Conservation (phyloP, 2,329 filamentous ascomycete genomes). For the Blumeria hordei region DNA sequence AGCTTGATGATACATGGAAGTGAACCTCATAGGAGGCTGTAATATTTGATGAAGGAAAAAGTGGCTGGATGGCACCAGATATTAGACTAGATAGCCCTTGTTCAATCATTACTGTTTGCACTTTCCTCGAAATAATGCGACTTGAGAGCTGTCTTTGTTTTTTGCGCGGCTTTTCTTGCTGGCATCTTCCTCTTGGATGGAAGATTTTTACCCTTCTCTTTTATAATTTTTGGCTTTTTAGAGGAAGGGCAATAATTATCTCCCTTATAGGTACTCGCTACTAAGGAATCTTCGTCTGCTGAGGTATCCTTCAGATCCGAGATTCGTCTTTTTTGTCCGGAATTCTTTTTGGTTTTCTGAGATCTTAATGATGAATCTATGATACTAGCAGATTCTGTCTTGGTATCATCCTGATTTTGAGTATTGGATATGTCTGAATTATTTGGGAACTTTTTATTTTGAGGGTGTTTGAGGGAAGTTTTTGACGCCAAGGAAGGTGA, state of each 20-base stretch:
- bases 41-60: too few species aligned
- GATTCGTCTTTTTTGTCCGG: constrained; percentile 1
- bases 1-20: too few species aligned
- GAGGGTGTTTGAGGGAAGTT: constrained; percentile 9
- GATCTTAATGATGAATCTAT: background rate
- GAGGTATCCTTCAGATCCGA: background rate
- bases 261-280: background rate
- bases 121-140: constrained; percentile 13
- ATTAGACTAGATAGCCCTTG: too few species aligned
- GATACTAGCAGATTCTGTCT: background rate
- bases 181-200: constrained; percentile 3
- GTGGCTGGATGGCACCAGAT: too few species aligned
- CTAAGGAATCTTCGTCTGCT: constrained; percentile 4
- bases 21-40: too few species aligned
- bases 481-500: background rate
- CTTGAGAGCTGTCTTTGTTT: constrained; percentile 10
- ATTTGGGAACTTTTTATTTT: constrained; percentile 2
- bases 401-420: constrained; percentile 6
- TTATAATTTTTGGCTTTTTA: constrained; percentile 3
- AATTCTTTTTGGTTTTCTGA: constrained; percentile 6
- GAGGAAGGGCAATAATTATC: constrained; percentile 6
- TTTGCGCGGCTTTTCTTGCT: constrained; percentile 10
- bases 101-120: constrained; percentile 7
- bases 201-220: constrained; percentile 3
- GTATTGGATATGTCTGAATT: constrained; percentile 1